Conservation (phyloP, 2,329 filamentous ascomycete species). For the Fusarium concolor region DNA sequence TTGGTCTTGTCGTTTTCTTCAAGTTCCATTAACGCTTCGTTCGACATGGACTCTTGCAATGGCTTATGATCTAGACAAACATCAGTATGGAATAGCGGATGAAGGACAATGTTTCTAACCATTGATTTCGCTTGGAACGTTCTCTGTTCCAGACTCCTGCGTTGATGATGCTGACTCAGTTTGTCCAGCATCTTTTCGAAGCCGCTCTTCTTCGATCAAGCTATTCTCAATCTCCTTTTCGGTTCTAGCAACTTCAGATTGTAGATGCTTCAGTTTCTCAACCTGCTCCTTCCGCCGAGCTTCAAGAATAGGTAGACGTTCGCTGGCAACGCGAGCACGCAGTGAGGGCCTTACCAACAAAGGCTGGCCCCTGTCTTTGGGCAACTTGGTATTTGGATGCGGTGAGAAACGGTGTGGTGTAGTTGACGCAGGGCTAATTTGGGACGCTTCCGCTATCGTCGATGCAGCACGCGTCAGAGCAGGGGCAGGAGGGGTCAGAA, state of each 20-base stretch:
- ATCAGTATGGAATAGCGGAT: constrained; percentile 24
- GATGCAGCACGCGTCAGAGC: constrained; percentile 1
- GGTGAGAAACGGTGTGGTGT: constrained; percentile 18
- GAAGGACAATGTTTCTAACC: constrained; percentile 1
- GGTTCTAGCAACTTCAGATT: constrained; percentile 60
- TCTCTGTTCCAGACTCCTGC: constrained; percentile 34
- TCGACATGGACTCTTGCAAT: neutral
- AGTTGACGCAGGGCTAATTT: constrained; percentile 10
- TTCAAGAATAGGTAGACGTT: constrained; percentile 53
- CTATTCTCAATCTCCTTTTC: constrained; percentile 61
- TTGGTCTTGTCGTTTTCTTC: neutral
- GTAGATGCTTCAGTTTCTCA: constrained; percentile 59
- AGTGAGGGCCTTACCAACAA: constrained; percentile 34
- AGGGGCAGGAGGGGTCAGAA: neutral
- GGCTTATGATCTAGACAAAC: constrained; percentile 20
- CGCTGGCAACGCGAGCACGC: constrained; percentile 52
- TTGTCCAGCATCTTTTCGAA: constrained; percentile 47
- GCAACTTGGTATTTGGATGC: constrained; percentile 10
- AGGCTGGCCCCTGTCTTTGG: constrained; percentile 29
- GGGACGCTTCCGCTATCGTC: neutral
- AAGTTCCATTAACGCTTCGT: neutral
- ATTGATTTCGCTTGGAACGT: constrained; percentile 15
- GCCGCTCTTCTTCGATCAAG: constrained; percentile 49
- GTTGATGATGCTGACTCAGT: constrained; percentile 20
- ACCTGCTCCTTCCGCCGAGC: constrained; percentile 55